Conservation (phyloP, 305 asterid genomes). For the Fraxinus angustifolia region DNA sequence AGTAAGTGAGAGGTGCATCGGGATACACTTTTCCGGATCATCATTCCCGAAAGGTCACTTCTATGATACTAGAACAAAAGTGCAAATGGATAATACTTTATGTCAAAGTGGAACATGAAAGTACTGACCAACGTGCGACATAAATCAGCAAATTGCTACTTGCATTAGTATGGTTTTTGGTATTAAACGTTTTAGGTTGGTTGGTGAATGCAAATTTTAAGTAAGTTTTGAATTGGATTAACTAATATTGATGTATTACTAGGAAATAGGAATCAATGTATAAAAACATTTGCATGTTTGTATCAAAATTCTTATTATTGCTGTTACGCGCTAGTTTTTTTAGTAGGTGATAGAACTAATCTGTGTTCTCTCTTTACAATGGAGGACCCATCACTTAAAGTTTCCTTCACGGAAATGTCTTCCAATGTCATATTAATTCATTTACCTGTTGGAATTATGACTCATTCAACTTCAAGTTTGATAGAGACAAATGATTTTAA, state of each 20-base stretch:
- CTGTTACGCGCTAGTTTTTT: background rate
- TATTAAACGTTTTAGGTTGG: background rate
- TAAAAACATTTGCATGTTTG: background rate
- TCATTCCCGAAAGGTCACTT: constrained; percentile 57
- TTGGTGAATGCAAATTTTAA: background rate
- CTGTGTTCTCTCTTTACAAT: background rate
- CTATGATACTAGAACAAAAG: constrained; percentile 56
- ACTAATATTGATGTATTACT: background rate
- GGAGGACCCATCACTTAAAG: background rate
- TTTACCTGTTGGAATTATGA: background rate
- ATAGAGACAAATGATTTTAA: background rate
- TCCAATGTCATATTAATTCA: background rate
- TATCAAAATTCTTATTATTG: background rate
- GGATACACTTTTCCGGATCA: constrained; percentile 68
- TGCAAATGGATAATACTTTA: constrained; percentile 42
- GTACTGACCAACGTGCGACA: constrained; percentile 44
- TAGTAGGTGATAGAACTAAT: background rate
- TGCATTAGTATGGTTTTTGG: background rate
- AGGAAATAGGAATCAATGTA: background rate
- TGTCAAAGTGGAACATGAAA: constrained; percentile 42
- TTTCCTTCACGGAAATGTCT: background rate
- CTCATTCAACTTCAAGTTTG: background rate
- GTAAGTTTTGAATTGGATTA: background rate
- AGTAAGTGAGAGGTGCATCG: constrained; percentile 34
- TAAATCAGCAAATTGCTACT: constrained; percentile 8